Evolutionary conservation across 108 stramenopile species (phyloP), one percentile per base, ranked within the genome.

Genomic region (Skeletonema tropicum): DNA sequence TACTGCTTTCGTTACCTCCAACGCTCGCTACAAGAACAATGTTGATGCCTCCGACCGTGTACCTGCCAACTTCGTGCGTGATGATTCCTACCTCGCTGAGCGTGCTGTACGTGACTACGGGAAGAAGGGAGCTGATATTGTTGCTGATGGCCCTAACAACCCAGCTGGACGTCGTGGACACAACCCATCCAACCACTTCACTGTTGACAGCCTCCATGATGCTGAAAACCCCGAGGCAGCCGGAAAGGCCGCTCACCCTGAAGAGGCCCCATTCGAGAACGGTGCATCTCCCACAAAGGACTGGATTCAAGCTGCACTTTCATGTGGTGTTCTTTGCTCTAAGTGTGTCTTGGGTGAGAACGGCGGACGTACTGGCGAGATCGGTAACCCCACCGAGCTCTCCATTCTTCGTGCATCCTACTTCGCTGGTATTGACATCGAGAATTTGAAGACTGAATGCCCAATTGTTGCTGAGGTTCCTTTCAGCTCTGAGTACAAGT

Each of bases 341-440:
- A 89, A 90, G 63, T 89, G 93, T 74, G 83, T 83, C 36, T 79
- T 94, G 70, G 93, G 93, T 63, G 86, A 86, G 49, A 64, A 79
- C 66, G 93, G 93, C 52, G 79, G 81, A 57, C 85, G 93, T 13
- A 78, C 85, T 32, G 93, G 93, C 29, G 93, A 94, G 68, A 94
- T 94, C 66, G 93, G 93, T 57, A 94, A 94, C 83, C 93, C 93
- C 5, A 94, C 93, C 25, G 93, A 94, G 64, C 83, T 94, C 48
- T 87, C 93, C 26, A 94, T 94, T 66, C 82, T 94, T 26, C 89
- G 93, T 46, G 90, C 93, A 32, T 60, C 88, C 21, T 94, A 92
- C 85, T 90, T 89, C 73, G 60, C 86, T 66, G 89, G 89, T 31
- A 65, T 89, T 57, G 86, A 90, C 64, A 90, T 94, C 23, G 86